Evolutionary conservation across 2,329 filamentous ascomycete species (phyloP), one percentile per base, ranked within the genome.

Genomic region (Trichoderma sp.): DNA sequence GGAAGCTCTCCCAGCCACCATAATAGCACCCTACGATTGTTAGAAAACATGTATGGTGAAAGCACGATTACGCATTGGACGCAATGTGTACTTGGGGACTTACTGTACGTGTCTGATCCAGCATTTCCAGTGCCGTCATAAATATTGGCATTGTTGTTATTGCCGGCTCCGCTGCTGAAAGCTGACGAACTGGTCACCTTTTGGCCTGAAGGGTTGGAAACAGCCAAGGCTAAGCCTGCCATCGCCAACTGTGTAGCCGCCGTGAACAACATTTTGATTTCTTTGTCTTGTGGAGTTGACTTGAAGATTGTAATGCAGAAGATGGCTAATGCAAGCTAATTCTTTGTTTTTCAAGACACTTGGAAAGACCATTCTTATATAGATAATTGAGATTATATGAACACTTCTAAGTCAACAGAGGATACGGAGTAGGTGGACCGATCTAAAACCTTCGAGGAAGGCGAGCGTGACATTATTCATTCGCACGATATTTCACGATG

Each of bases 111-210:
- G 27, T 71, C 68, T 7, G 27, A 14, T 24, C 68, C 68, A 14
- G 24, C 56, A 35, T 62, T 71, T 63, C 68, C 68, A 50, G 68
- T 71, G 3, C 68, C 68, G 18, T 63, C 68, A n/a, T 27, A 63
- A 9, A 71, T 50, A 18, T 71, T 71, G 9, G 56, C 68, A 63
- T 71, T 71, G 24, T 71, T 71, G 7, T 45, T 71, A 21, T 71
- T 71, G n/a, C 68, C 68, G 6, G 68, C 68, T 24, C 68, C 68
- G n/a, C 68, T 71, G 27, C 33, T 63, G 35, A 71, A 71, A 50
- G 68, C 68, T 63, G 56, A 38, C 1, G 68, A 62, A 24, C 33
- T 71, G 35, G 68, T 71, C 6, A 71, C 68, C 18, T 71, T 62
- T 31, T 71, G 68, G 24, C 56, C 41, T 7, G 56, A 50, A 33